phyloP scores from a whole-genome alignment of 2,329 filamentous ascomycete genomes.

The Lecanosticta acicola region DNA sequence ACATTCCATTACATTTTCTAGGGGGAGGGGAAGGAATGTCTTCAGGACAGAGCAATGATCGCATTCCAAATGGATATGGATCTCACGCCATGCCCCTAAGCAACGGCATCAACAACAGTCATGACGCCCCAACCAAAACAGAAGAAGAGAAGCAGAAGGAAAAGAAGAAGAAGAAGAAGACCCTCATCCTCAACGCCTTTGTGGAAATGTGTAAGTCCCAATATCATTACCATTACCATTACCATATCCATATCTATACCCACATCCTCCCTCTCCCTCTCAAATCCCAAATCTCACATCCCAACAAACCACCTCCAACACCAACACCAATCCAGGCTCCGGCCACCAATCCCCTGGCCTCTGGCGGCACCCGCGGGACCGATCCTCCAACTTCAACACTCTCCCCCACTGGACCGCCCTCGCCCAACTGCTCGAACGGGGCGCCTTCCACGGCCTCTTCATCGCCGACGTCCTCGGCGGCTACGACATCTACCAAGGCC shows the following conservation, averaged over 20 bases:
- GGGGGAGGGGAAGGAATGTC: no score
- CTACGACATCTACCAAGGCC: conserved; percentile 65
- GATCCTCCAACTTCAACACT: conserved; percentile 57
- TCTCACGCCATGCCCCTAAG: no score
- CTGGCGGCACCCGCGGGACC: conserved; percentile 60
- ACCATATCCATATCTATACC: not conserved
- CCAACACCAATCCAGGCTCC: conserved; percentile 32
- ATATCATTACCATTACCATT: no score
- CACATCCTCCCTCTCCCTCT: no score
- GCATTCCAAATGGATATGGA: no score
- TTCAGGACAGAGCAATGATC: no score
- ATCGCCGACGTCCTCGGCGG: conserved; percentile 61
- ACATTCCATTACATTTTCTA: no score
- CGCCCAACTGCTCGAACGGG: conserved; percentile 55
- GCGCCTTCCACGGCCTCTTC: conserved; percentile 62
- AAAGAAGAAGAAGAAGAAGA: no score
- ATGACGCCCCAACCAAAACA: no score
- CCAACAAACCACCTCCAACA: not conserved
- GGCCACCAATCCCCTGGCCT: conserved; percentile 53
- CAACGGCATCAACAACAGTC: not conserved
- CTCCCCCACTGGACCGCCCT: conserved; percentile 57
- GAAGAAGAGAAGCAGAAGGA: no score
- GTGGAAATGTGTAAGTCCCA: conserved; percentile 26
- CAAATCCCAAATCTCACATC: not conserved
- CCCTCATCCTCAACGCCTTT: conserved; percentile 41